Conservation (phyloP, 495 filamentous ascomycete species). For the Parachaetomium inaequale region DNA sequence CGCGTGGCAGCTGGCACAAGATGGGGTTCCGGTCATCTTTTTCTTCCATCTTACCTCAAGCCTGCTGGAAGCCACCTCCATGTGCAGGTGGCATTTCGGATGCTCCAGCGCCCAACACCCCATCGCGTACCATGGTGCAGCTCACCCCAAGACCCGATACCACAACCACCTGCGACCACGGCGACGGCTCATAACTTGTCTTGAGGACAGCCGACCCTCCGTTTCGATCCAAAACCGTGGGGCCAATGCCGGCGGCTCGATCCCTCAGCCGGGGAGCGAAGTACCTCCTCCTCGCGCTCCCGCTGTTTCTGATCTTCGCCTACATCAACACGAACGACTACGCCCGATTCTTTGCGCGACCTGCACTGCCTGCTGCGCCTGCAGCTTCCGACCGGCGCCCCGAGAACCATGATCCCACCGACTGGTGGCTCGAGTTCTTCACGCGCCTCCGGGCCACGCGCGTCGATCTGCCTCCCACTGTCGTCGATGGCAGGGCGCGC, state of each 20-base stretch:
- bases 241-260: neutral
- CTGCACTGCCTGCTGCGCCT: neutral
- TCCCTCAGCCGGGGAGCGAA: neutral
- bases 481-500: neutral
- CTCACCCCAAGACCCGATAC: neutral
- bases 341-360: neutral
- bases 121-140: neutral
- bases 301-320: neutral
- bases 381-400: neutral
- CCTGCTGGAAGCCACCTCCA: too few relatives aligned
- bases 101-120: neutral
- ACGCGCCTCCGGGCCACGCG: conserved; percentile 10
- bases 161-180: neutral
- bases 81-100: neutral
- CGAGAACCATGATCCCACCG: neutral
- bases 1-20: neutral
- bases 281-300: neutral
- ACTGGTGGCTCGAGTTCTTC: conserved; percentile 24
- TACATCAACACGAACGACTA: neutral
- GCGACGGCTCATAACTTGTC: neutral
- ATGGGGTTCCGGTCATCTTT: neutral
- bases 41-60: too few relatives aligned
- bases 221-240: neutral
- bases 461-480: neutral
- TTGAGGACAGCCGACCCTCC: neutral